Base-by-base conservation (phyloP, 1,284 basidiomycete genomes). In the Austropuccinia psidii region DNA sequence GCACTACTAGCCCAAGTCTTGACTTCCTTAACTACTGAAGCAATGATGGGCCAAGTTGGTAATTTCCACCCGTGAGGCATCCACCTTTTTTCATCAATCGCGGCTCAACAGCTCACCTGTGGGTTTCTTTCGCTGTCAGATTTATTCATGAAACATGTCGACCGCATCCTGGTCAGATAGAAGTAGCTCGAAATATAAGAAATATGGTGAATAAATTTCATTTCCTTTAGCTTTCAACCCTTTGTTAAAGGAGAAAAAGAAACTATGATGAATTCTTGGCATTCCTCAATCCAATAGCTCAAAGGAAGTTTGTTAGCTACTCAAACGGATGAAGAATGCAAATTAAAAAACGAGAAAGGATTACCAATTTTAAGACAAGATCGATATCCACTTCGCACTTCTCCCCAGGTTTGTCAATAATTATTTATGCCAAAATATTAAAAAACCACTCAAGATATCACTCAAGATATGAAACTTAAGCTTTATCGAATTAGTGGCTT, bases 141-240 rank as follows among this genome's bases (percentile, higher is more conserved):
- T 93, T 94, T 83, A 90, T 93, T 74, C 88, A 90, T 79, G 84
- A 86, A 72, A 82, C 86, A 49, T 87, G 88, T 17, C 86, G 91
- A 33, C 91, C 91, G n/a, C 91, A 93, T 79, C 88, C 90, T 2
- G 91, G 91, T 58, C 91, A 93, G 82, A 84, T 91, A 68, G 89
- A 91, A 79, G 85, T 85, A 0, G 90, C 89, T 1, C 85, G 83
- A 75, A 86, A 86, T 72, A 85, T 93, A 67, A 86, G 86, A 83
- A 83, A 86, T 66, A 82, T 91, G 33, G 39, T 69, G 61, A 17
- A 37, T 17, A 0, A 19, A 31, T 73, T 77, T 66, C 74, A 74
- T 33, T 74, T 61, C 2, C 33, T 29, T 64, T 9, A 41, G 47
- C 37, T 64, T 27, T 41, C 5, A 24, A 1, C 24, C n/a, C n/a